Percentiles rank a stretch among this genome's conserved stretches.
Evolutionary conservation across 2,329 filamentous ascomycete genomes (phyloP).

Genomic region (Aspergillus pseudonomiae): DNA sequence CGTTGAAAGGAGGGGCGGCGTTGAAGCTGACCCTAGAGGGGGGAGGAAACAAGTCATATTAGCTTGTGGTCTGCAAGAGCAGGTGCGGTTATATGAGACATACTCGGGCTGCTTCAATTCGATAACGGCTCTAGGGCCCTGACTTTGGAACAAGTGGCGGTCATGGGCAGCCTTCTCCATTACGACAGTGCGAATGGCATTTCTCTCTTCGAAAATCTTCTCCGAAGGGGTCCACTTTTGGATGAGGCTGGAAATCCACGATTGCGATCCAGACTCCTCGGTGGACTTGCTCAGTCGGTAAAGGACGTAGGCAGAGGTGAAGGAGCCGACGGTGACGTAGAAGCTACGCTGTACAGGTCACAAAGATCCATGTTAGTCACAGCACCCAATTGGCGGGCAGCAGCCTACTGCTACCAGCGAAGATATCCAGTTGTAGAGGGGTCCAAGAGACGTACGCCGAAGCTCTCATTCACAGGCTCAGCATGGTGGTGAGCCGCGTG

Average conservation of each 20-base stretch:
- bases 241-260: constrained; percentile 53
- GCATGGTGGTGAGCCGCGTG: constrained; percentile 43
- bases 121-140: constrained; percentile 46
- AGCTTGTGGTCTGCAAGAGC: constrained; percentile 6
- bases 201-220: constrained; percentile 58
- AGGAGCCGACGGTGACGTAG: constrained; percentile 48
- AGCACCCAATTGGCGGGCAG: constrained; percentile 6
- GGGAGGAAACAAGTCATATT: constrained; percentile 4
- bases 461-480: constrained; percentile 49
- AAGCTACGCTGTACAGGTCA: constrained; percentile 47
- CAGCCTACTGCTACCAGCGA: not conserved
- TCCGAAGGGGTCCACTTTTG: constrained; percentile 58
- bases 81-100: constrained; percentile 34
- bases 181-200: constrained; percentile 62
- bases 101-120: constrained; percentile 68
- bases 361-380: constrained; percentile 22
- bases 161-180: constrained; percentile 67
- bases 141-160: constrained; percentile 60
- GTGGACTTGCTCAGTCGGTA: constrained; percentile 46
- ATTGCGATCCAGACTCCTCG: constrained; percentile 41
- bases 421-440: constrained; percentile 16
- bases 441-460: constrained; percentile 45
- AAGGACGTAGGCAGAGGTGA: constrained; percentile 46
- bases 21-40: constrained; percentile 60
- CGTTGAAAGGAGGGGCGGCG: constrained; percentile 64